Evolutionary conservation across 2,329 filamentous ascomycete genomes (phyloP), one percentile per base, ranked within the genome.

Genomic region (Phyllosticta ampelicida): DNA sequence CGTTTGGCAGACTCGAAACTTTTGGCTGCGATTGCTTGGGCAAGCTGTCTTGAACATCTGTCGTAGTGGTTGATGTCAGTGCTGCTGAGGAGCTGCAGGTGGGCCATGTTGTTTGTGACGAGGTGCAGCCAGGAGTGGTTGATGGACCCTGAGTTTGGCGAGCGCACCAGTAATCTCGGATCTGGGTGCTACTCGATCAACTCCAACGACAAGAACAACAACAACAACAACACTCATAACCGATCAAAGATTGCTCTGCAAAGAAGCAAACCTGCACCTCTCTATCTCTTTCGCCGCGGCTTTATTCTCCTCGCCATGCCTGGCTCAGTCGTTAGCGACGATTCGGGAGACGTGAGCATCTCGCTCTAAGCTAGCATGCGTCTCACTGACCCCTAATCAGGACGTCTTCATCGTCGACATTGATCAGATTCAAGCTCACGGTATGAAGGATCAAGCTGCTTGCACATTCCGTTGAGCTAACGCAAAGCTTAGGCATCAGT

Each of bases 391-490:
- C n/a, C 11, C 11, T 9, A 19, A 54, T 28, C 56, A 76, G 73
- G 73, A 83, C 63, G 70, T 70, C 64, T 79, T 79, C 69, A 86
- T 87, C 62, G 74, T 86, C 58, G 83, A 86, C 64, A 83, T 87
- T 60, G 85, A 87, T 61, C 74, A 77, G 51, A 81, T 87, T 29
- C 84, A 86, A 68, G 77, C 80, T 30, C 83, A 87, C 68, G 85
- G 81, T 80, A 70, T 49, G 62, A 53, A 8, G 30, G 5, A n/a
- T n/a, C 16, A 16, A 44, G 13, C 13, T n/a, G 13, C 36, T n/a
- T n/a, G 8, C 8, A 16, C 13, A 36, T 8, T 6, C 8, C 36
- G 6, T 8, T n/a, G n/a, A 44, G 16, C 61, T 67, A 23, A 63
- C 44, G 6, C n/a, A 48, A 51, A 60, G 5, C 59, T 60, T 56